Base-by-base conservation (phyloP, 495 filamentous ascomycete genomes). In the Hamigera avellanea region DNA sequence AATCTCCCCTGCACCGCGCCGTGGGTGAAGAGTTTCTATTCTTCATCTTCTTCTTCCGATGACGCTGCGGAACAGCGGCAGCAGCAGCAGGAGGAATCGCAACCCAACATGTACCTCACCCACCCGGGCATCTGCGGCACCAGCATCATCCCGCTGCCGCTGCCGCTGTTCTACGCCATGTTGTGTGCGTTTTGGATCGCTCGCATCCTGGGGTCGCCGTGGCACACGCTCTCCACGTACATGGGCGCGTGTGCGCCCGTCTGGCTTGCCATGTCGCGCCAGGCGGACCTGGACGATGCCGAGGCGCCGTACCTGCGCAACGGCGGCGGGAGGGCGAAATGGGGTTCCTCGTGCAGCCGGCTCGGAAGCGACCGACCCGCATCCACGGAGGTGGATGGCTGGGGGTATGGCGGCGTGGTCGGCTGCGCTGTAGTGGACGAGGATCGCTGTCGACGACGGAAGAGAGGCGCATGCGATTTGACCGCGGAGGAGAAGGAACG, bases 111-210 rank as follows among this genome's bases (percentile, higher is more conserved):
- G 33, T 87, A 93, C 63, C 41, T 95, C 40, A 69, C 77, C 10
- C 91, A 98, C 49, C 91, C 91, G 0, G 91, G 93, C 40, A 70
- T 96, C 43, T 86, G 84, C 45, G 76, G 70, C 19, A 93, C 91
- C 0, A 65, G 71, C 4, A 83, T 98, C 44, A 58, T 94, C 32
- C 79, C 82, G 1, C 68, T 95, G 26, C 59, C 68, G 39, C 56
- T 66, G 16, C 59, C 86, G 43, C 64, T 91, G 38, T 62, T 70
- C 19, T 81, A 72, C 54, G 64, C 65, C 43, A 80, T 78, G 71
- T 61, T 77, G 31, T 36, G 66, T 12, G 57, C 76, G 2, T 78
- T 93, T 48, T 86, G 78, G 55, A 34, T 83, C 26, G 77, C 77
- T 9, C 80, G 91, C 44, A 78, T 75, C 64, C 59, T 91, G 14